Base-by-base conservation (phyloP, 2,329 filamentous ascomycete genomes). In the Parascedosporium putredinis region DNA sequence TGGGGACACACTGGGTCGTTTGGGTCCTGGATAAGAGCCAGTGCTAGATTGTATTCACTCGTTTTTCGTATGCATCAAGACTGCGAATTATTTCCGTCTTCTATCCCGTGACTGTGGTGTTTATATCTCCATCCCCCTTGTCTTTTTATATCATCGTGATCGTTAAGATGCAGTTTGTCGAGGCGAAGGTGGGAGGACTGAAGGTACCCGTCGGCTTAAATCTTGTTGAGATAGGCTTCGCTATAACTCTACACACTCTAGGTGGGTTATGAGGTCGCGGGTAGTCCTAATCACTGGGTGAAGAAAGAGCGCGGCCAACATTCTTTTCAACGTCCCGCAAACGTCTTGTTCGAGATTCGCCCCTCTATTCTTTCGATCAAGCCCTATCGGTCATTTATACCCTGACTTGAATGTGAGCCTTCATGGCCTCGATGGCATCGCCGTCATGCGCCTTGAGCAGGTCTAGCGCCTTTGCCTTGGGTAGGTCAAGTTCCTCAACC, bases 381-480 rank as follows among this genome's bases (percentile, higher is more conserved):
- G 27, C 18, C n/a, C 16, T 12, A 10, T 12, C 10, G 27, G 20
- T 14, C 42, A 12, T n/a, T 24, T 49, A 49, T 43, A 42, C 16
- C 23, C 36, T 49, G 18, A 42, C 20, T 36, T 49, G 47, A 18
- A 69, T 55, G 54, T 61, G 88, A 0, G 80, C 78, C 52, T 67
- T 74, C 71, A 91, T 76, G 1, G 85, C 85, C 63, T 78, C 74
- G 34, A 83, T 72, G 2, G 76, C 77, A 59, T 88, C 75, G 2
- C 86, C 87, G 46, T 88, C 84, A 58, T 89, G 73, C 4, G 75
- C 71, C 63, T 81, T 83, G 4, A 93, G 72, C 47, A 91, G 64
- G 53, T 91, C 86, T 2, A 83, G 89, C 2, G 84, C 87, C 64
- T 83, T 88, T 2, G 69, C 57, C 64, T 87, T 89, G 1, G 77